Conservation (phyloP, 2,329 filamentous ascomycete genomes). For the Byssoonygena ceratinophila region DNA sequence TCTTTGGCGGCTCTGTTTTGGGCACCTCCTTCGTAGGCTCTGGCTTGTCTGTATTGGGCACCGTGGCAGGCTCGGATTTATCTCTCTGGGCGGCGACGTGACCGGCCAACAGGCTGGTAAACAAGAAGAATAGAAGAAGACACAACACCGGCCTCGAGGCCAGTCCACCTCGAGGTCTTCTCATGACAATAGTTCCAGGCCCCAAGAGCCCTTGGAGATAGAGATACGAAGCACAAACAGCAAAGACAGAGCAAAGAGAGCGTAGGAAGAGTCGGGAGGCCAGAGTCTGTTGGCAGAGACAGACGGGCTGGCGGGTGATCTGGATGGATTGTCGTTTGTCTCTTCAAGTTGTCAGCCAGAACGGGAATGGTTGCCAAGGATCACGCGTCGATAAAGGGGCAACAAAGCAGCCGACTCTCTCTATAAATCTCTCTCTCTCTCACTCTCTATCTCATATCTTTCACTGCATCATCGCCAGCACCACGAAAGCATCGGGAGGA, state of each 20-base stretch:
- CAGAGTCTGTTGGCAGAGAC: too few species aligned
- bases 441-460: too few species aligned
- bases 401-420: neutral
- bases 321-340: neutral
- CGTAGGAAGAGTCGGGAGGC: too few species aligned
- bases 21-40: conserved; percentile 17
- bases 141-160: conserved; percentile 12
- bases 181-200: conserved; percentile 6
- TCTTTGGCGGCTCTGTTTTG: conserved; percentile 17
- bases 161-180: conserved; percentile 10
- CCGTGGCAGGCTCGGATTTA: conserved; percentile 1
- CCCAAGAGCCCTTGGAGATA: too few species aligned
- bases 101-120: conserved; percentile 8
- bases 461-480: too few species aligned
- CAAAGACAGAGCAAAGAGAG: too few species aligned
- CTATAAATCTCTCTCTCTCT: too few species aligned
- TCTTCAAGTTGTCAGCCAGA: neutral
- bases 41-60: neutral
- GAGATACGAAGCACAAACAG: too few species aligned
- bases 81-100: conserved; percentile 13
- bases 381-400: neutral
- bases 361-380: conserved; percentile 10
- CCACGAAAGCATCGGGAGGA: too few species aligned
- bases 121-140: conserved; percentile 11
- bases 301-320: too few species aligned